Evolutionary conservation across 2,329 filamentous ascomycete genomes (phyloP).

Genomic region (Claviceps pusilla): DNA sequence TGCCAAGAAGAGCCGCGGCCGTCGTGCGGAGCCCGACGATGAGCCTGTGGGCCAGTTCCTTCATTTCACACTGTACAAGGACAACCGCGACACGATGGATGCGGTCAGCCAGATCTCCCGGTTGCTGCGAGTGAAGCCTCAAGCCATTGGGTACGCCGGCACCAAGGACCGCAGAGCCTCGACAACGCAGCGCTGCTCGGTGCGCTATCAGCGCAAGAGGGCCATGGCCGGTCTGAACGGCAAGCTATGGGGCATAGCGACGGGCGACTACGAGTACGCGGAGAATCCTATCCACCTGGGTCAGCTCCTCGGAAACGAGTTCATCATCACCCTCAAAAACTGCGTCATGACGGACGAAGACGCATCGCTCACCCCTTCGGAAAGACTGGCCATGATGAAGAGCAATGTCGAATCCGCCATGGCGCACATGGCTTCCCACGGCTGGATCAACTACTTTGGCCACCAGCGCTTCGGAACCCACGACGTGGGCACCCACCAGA

Average conservation of each 20-base stretch:
- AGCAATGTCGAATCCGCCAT: constrained; percentile 41
- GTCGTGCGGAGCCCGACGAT: constrained; percentile 14
- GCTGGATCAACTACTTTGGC: constrained; percentile 96
- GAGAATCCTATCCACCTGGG: constrained; percentile 62
- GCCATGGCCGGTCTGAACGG: constrained; percentile 51
- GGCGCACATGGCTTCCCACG: constrained; percentile 51
- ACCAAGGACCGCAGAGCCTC: constrained; percentile 84
- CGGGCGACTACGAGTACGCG: constrained; percentile 73
- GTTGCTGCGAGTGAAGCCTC: constrained; percentile 57
- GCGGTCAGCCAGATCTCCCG: constrained; percentile 63
- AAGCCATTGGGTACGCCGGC: constrained; percentile 61
- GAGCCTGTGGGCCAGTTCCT: constrained; percentile 54
- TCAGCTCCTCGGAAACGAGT: constrained; percentile 78
- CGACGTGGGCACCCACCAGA: constrained; percentile 65
- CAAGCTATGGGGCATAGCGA: constrained; percentile 45
- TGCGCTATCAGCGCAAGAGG: constrained; percentile 34
- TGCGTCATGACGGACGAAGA: constrained; percentile 44
- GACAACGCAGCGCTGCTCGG: constrained; percentile 69
- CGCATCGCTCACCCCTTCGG: constrained; percentile 10
- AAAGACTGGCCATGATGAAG: constrained; percentile 18
- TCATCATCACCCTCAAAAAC: constrained; percentile 79
- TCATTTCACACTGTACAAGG: constrained; percentile 88
- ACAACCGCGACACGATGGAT: constrained; percentile 95
- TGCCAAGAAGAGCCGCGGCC: constrained; percentile 15
- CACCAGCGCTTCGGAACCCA: constrained; percentile 94